phyloP scores from a whole-genome alignment of 495 filamentous ascomycete species.

The Aspergillus wentii region DNA sequence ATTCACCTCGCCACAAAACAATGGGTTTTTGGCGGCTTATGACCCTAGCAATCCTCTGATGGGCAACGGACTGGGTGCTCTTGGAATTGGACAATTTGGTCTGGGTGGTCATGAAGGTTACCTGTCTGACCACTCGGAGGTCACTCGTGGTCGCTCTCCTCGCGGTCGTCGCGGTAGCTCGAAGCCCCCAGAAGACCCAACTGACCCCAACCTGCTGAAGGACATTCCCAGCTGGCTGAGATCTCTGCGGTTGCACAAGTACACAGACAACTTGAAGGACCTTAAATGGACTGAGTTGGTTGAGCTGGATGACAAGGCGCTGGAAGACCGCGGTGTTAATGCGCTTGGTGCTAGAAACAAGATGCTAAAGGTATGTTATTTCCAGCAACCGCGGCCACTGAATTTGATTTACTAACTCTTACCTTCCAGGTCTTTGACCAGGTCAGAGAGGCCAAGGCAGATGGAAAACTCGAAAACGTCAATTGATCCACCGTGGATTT shows the following conservation, averaged over 20 bases:
- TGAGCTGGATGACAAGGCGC: slow-evolving; percentile 85
- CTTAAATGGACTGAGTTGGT: slow-evolving; percentile 94
- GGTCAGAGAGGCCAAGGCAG: slow-evolving; percentile 73
- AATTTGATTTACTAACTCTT: slow-evolving; percentile 14
- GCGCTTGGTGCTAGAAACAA: slow-evolving; percentile 92
- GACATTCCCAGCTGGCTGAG: slow-evolving; percentile 96
- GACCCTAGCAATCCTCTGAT: slow-evolving; percentile 69
- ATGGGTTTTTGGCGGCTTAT: slow-evolving; percentile 89
- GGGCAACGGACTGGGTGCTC: slow-evolving; percentile 64
- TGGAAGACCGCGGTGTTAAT: slow-evolving; percentile 92
- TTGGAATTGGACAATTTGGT: slow-evolving; percentile 74
- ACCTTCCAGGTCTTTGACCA: slow-evolving; percentile 76
- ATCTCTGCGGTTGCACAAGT: slow-evolving; percentile 94
- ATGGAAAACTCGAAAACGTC: slow-evolving; percentile 55
- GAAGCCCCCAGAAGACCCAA: slow-evolving; percentile 96
- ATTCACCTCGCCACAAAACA: slow-evolving; percentile 89
- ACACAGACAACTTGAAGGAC: slow-evolving; percentile 96
- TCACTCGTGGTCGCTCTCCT: slow-evolving; percentile 84
- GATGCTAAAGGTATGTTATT: slow-evolving; percentile 86
- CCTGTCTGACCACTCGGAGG: slow-evolving; percentile 89
- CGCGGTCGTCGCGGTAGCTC: slow-evolving; percentile 90
- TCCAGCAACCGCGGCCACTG: not conserved
- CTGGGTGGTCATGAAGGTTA: slow-evolving; percentile 74
- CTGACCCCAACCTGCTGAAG: slow-evolving; percentile 82
- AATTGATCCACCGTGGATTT: slow-evolving; percentile 14